Evolutionary conservation across 108 stramenopile species (phyloP).

Genomic region (Cyclostephanos tholiformis): DNA sequence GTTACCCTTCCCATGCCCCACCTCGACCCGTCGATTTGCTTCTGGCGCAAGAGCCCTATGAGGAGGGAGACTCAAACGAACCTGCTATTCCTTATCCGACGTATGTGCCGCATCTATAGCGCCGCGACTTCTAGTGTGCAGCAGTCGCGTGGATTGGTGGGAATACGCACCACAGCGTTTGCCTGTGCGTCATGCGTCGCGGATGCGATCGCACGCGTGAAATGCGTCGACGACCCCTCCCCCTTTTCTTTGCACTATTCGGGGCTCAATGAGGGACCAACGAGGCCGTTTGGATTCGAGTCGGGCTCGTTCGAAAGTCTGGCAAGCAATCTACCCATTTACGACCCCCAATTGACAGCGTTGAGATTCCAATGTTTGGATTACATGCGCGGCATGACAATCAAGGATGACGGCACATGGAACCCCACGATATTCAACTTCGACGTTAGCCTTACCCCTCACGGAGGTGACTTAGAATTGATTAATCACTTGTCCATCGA

Average conservation of each 20-base stretch:
- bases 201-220: slow-evolving; percentile 94
- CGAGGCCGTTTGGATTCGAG: slow-evolving; percentile 94
- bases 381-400: slow-evolving; percentile 85
- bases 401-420: slow-evolving; percentile 69
- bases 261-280: slow-evolving; percentile 94
- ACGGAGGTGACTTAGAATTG: slow-evolving; percentile 79
- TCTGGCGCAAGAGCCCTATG: slow-evolving; percentile 93
- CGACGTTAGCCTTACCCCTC: slow-evolving; percentile 72
- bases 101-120: slow-evolving; percentile 83
- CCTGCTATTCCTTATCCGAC: slow-evolving; percentile 85
- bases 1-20: slow-evolving; percentile 93
- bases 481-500: slow-evolving; percentile 85
- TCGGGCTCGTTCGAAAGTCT: slow-evolving; percentile 94
- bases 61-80: slow-evolving; percentile 91
- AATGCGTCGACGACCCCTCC: slow-evolving; percentile 94
- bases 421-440: slow-evolving; percentile 90
- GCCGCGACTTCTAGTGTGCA: slow-evolving; percentile 93
- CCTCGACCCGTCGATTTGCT: slow-evolving; percentile 86
- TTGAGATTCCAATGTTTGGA: slow-evolving; percentile 93
- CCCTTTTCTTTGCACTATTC: slow-evolving; percentile 95
- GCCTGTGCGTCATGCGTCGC: slow-evolving; percentile 95
- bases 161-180: slow-evolving; percentile 95
- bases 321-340: slow-evolving; percentile 92
- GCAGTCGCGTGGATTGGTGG: slow-evolving; percentile 94
- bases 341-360: slow-evolving; percentile 84